A percentile compares a stretch with the other conserved stretches of the same genome.
These are phyloP conservation scores for Salinomyces thailandicus DNA, from an alignment of 2,329 filamentous ascomycete genomes.

Conservation along the genomic window DNA sequence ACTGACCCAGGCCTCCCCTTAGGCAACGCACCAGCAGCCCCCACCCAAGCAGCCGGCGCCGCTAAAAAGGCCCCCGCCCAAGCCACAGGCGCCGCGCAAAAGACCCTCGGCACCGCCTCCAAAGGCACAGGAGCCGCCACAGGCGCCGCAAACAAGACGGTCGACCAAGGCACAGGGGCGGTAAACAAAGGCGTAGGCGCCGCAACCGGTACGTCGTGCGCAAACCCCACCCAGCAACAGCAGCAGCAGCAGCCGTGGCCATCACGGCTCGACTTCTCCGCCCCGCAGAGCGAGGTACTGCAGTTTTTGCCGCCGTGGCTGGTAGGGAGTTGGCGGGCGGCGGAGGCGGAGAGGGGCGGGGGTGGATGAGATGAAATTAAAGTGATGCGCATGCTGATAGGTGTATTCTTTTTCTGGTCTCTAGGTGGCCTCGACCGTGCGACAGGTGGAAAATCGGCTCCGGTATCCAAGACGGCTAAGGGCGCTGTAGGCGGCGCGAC, in stretches of 20 bases:
- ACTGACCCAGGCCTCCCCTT: too few relatives aligned
- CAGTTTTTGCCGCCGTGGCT: conserved; percentile 20
- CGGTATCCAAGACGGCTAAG: conserved; percentile 23
- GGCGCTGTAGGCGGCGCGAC: conserved; percentile 26
- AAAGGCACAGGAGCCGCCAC: conserved; percentile 13
- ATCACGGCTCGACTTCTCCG: conserved; percentile 12
- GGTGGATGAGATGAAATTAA: not conserved
- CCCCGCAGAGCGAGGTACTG: conserved; percentile 11
- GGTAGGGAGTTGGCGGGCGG: conserved; percentile 15
- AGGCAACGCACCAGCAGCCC: too few relatives aligned
- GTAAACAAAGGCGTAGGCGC: conserved; percentile 19
- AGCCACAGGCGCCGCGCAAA: conserved; percentile 12
- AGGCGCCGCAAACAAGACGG: conserved; percentile 19
- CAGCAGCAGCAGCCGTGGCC: conserved; percentile 7
- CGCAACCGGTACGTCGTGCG: conserved; percentile 22
- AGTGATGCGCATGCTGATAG: not conserved
- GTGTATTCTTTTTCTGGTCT: not conserved
- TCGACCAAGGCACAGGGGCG: conserved; percentile 14
- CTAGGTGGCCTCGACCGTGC: conserved; percentile 26
- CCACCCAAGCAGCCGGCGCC: not conserved
- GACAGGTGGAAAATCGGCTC: conserved; percentile 19
- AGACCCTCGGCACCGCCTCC: conserved; percentile 4
- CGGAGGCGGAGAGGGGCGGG: conserved; percentile 7
- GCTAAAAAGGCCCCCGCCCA: conserved; percentile 1
- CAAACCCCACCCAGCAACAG: not conserved